Conservation (phyloP, 495 filamentous ascomycete genomes). For the Penicillium crystallinum region DNA sequence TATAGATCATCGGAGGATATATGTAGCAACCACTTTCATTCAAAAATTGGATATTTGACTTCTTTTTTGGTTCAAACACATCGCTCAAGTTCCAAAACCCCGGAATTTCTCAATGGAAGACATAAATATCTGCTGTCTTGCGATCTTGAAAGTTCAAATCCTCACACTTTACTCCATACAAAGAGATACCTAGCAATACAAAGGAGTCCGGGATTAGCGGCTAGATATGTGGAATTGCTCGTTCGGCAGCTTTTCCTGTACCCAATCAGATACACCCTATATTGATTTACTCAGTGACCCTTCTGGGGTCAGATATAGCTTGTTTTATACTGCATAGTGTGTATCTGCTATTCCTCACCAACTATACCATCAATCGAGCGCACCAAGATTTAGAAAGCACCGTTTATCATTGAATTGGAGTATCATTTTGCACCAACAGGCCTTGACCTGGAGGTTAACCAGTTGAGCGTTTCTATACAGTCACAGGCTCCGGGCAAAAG, state of each 20-base stretch:
- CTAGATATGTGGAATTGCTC: not conserved
- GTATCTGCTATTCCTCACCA: not conserved
- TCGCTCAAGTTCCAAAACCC: too few species aligned
- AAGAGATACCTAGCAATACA: not conserved
- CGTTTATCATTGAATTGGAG: constrained; percentile 20
- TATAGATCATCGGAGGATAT: not conserved
- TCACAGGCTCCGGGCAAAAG: constrained; percentile 22
- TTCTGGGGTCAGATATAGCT: not conserved
- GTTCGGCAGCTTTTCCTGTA: not conserved
- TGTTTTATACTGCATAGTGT: not conserved
- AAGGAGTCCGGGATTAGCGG: not conserved
- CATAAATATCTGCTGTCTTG: not conserved
- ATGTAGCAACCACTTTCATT: not conserved
- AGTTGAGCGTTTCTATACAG: constrained; percentile 42
- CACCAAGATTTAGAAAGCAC: not conserved
- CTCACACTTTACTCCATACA: not conserved
- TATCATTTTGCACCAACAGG: constrained; percentile 27
- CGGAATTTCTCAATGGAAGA: too few species aligned
- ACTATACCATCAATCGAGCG: not conserved
- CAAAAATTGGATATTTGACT: not conserved
- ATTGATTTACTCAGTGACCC: not conserved
- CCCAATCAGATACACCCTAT: not conserved
- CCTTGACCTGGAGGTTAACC: constrained; percentile 10
- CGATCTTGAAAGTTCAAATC: not conserved
- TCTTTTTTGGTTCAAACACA: too few species aligned